Conservation (phyloP, 2,329 filamentous ascomycete genomes). For the Arthrobotrys musiformis region DNA sequence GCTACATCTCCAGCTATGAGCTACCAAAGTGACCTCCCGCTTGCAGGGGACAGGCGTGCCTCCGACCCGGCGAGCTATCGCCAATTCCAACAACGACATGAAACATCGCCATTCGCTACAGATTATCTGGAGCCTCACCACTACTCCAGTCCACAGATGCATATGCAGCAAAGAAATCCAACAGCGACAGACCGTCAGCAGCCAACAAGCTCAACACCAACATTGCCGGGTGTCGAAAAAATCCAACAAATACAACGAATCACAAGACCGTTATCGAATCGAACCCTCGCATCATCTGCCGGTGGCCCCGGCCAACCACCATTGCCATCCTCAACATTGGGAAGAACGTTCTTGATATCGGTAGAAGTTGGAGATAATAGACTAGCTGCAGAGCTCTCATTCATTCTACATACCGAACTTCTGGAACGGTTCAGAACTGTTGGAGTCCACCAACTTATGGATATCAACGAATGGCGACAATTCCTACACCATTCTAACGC, state of each 20-base stretch:
- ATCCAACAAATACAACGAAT: conserved; percentile 59
- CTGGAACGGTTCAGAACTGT: conserved; percentile 27
- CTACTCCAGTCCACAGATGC: conserved; percentile 51
- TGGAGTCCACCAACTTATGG: conserved; percentile 42
- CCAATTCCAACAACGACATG: conserved; percentile 50
- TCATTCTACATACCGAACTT: conserved; percentile 33
- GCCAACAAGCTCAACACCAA: conserved; percentile 49
- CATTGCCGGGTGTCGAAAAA: conserved; percentile 51
- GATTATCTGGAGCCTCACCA: conserved; percentile 57
- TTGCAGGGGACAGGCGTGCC: conserved; percentile 53
- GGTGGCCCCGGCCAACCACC: conserved; percentile 5
- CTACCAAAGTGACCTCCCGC: conserved; percentile 48
- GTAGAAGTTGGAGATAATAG: conserved; percentile 39
- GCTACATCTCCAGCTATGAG: conserved; percentile 52
- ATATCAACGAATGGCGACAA: conserved; percentile 42
- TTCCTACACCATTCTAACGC: conserved; percentile 31
- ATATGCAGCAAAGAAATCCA: conserved; percentile 46
- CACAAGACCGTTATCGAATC: conserved; percentile 45
- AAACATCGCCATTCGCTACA: conserved; percentile 45
- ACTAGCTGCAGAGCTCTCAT: conserved; percentile 43
- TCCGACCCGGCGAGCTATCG: conserved; percentile 52
- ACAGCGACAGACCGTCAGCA: conserved; percentile 43
- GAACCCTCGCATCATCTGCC: conserved; percentile 21
- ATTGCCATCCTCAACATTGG: conserved; percentile 17
- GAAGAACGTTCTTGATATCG: conserved; percentile 35